Percentiles rank a stretch among this genome's conserved stretches.
Conservation (phyloP, 1,284 basidiomycete genomes). For the Ganoderma boninense region DNA sequence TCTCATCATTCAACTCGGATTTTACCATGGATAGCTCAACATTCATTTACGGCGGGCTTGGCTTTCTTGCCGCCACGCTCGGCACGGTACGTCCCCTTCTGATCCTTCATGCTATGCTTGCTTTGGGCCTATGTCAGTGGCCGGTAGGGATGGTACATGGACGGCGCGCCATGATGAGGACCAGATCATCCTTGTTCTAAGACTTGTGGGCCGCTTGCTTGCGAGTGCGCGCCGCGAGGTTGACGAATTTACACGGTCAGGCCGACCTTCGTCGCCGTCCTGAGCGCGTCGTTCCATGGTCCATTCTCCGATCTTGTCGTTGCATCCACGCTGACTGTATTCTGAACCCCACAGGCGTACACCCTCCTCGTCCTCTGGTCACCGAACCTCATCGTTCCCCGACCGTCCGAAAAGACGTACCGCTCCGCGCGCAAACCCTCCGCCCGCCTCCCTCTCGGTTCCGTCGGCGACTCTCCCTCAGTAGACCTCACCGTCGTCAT, state of each 20-base stretch:
- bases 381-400: constrained; percentile 69
- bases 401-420: constrained; percentile 72
- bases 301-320: constrained; percentile 31
- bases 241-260: constrained; percentile 69
- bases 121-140: background rate
- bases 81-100: constrained; percentile 36
- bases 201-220: constrained; percentile 65
- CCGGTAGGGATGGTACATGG: background rate
- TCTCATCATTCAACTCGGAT: background rate
- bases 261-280: constrained; percentile 43
- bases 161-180: constrained; percentile 61
- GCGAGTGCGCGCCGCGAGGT: constrained; percentile 61
- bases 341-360: constrained; percentile 57
- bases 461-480: constrained; percentile 58
- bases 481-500: constrained; percentile 84
- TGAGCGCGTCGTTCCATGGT: constrained; percentile 39
- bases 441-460: constrained; percentile 59
- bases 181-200: constrained; percentile 91
- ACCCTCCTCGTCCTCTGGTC: constrained; percentile 71
- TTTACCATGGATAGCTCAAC: constrained; percentile 34
- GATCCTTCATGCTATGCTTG: background rate
- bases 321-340: constrained; percentile 4
- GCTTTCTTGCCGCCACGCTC: constrained; percentile 36
- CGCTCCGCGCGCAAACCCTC: constrained; percentile 59
- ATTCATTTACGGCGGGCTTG: constrained; percentile 34